Percentiles rank a stretch among this genome's conserved stretches.
phyloP scores from a whole-genome alignment of 495 filamentous ascomycete genomes.

The Rhizodiscina lignyota region DNA sequence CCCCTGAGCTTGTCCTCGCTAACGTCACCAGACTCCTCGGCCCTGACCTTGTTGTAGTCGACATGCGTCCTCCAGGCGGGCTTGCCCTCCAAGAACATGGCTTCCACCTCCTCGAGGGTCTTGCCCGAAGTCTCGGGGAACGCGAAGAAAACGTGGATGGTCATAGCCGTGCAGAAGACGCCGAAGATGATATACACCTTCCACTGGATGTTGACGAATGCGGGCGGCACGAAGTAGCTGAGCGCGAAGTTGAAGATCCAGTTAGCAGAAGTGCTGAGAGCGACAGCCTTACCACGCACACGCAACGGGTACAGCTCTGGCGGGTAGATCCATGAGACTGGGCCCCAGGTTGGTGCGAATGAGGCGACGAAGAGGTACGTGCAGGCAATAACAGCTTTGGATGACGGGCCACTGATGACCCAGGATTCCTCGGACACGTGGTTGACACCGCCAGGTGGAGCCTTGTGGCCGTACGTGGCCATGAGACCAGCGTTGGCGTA shows the following conservation, averaged over 20 bases:
- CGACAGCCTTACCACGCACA: constrained; percentile 54
- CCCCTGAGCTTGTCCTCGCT: too few species aligned
- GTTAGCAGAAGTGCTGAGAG: constrained; percentile 53
- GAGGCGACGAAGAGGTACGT: constrained; percentile 25
- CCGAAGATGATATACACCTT: constrained; percentile 20
- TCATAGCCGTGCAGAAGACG: constrained; percentile 11
- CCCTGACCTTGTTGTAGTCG: constrained; percentile 1
- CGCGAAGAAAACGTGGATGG: constrained; percentile 10
- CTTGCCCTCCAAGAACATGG: constrained; percentile 9
- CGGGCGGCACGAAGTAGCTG: constrained; percentile 57
- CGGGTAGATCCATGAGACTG: constrained; percentile 58
- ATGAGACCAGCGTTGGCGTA: constrained; percentile 56
- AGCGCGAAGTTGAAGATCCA: constrained; percentile 73
- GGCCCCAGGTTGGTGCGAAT: constrained; percentile 43
- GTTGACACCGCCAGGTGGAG: constrained; percentile 14
- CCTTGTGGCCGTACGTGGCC: constrained; percentile 25
- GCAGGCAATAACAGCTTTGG: constrained; percentile 23
- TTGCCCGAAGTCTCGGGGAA: constrained; percentile 14
- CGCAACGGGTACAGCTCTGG: constrained; percentile 60
- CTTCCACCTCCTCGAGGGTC: constrained; percentile 14
- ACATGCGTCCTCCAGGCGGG: constrained; percentile 12
- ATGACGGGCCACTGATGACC: constrained; percentile 14
- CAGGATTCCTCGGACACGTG: constrained; percentile 13
- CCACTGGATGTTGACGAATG: constrained; percentile 60
- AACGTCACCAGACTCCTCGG: too few species aligned